Evolutionary conservation across 768 basidiomycete genomes (phyloP), one percentile per base, ranked within the genome.

Genomic region (Kwoniella newhampshirensis): DNA sequence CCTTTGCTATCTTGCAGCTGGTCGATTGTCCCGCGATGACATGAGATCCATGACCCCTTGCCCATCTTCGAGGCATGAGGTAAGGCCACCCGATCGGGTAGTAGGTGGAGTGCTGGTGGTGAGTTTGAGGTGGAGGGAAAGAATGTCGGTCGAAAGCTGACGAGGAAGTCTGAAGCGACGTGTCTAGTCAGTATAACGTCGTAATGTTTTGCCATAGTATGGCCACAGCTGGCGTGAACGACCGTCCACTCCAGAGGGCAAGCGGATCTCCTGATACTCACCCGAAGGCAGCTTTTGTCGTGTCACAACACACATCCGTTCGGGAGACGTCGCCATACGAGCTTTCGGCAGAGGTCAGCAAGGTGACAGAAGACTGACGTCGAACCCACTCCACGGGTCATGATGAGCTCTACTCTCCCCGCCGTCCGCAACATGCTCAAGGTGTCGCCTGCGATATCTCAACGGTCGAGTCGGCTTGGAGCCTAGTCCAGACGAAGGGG

Each of bases 261-360:
- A n/a, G 17, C 26, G 18, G 32, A 17, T 37, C 21, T 20, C 13
- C 15, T 13, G 11, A 30, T 20, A 46, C 56, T 51, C 32, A 58
- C 56, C 17, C n/a, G 49, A 58, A 5, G 56, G 56, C 7, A 51
- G n/a, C 13, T 45, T 44, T 21, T 58, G 49, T 17, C 56, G 35
- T 13, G 56, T 58, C 3, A 58, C 56, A 25, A 58, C 45, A 46
- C 56, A 58, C 37, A 23, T 43, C 12, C 56, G 27, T 15, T 25
- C 18, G 11, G 56, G 42, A 4, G 49, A 51, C 2, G 11, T 51
- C 11, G 20, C 26, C 49, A 58, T 58, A 2, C 41, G 21, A 3
- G 41, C 55, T 56, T n/a, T n/a, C n/a, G n/a, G n/a, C n/a, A n/a
- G n/a, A n/a, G n/a, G n/a, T n/a, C n/a, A n/a, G n/a, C n/a, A n/a